These are phyloP conservation scores for Hypoxylon subgilvum DNA, from an alignment of 495 filamentous ascomycete species.

Conservation along the genomic window DNA sequence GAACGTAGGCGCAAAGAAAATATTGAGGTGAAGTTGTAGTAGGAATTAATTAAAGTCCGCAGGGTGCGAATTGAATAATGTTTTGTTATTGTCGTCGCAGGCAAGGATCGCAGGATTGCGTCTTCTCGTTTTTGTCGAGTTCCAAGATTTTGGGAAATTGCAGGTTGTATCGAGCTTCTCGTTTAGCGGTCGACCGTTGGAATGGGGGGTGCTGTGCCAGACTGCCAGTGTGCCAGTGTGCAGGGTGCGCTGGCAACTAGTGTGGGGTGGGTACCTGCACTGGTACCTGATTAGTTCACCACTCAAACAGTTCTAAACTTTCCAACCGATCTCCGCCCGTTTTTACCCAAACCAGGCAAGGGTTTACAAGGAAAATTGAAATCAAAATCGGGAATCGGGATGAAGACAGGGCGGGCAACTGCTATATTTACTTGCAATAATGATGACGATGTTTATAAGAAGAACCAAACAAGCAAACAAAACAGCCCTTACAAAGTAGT, in stretches of 20 bases:
- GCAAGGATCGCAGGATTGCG: conserved; percentile 15
- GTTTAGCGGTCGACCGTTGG: conserved; percentile 11
- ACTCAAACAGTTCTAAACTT: too few species aligned
- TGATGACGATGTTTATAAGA: too few species aligned
- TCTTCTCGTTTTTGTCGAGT: conserved; percentile 18
- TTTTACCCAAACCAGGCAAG: conserved; percentile 27
- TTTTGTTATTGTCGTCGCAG: conserved; percentile 19
- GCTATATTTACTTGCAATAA: too few species aligned
- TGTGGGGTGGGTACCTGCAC: conserved; percentile 34
- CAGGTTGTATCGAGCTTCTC: conserved; percentile 8
- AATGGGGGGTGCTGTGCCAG: conserved; percentile 22
- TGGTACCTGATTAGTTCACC: conserved; percentile 33
- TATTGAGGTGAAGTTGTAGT: conserved; percentile 5
- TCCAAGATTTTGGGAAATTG: conserved; percentile 28
- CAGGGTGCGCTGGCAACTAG: conserved; percentile 31
- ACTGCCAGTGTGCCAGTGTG: conserved; percentile 6
- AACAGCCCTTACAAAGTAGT: too few species aligned
- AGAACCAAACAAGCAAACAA: conserved; percentile 9
- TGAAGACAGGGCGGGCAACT: conserved; percentile 10
- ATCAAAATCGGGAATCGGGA: conserved; percentile 14
- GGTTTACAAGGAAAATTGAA: conserved; percentile 2
- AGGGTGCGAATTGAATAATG: conserved; percentile 5
- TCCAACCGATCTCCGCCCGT: conserved; percentile 25
- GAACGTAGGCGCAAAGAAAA: conserved; percentile 22
- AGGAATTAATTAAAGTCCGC: conserved; percentile 13